These are phyloP conservation scores for Mycena haematopus DNA, from an alignment of 768 basidiomycete species.

Conservation along the genomic window DNA sequence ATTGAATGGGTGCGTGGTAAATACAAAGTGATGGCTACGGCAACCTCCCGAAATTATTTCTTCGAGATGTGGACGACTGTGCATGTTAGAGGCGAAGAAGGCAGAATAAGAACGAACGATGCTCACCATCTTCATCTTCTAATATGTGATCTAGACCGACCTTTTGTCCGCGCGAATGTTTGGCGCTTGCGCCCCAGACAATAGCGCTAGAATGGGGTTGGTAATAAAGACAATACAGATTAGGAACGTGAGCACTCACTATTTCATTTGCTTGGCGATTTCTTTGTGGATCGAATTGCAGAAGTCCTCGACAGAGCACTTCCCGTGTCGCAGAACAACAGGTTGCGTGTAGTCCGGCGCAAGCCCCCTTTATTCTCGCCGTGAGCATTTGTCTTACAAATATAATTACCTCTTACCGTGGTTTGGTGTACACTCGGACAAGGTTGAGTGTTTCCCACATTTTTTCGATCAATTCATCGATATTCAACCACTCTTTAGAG, in stretches of 20 bases:
- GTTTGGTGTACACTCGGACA: conserved; percentile 96
- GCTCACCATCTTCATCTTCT: conserved; percentile 87
- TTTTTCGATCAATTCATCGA: conserved; percentile 90
- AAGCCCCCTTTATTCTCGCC: conserved; percentile 84
- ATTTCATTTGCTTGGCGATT: conserved; percentile 97
- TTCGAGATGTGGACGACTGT: conserved; percentile 60
- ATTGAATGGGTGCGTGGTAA: neutral
- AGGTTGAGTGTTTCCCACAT: conserved; percentile 96
- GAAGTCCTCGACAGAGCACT: conserved; percentile 83
- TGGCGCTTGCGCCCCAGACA: conserved; percentile 98
- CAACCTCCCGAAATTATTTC: conserved; percentile 39
- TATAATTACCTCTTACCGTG: conserved; percentile 41
- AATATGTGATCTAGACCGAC: conserved; percentile 87
- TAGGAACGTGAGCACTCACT: conserved; percentile 56
- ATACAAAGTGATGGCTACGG: conserved; percentile 21
- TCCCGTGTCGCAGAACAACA: conserved; percentile 79
- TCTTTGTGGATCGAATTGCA: conserved; percentile 96
- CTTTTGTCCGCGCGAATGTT: conserved; percentile 96
- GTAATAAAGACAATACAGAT: conserved; percentile 9
- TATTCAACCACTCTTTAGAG: conserved; percentile 93
- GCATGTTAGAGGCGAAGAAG: conserved; percentile 9
- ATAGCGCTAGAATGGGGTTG: conserved; percentile 63
- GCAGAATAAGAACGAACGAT: neutral
- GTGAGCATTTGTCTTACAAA: too few species aligned
- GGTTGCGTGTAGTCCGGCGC: conserved; percentile 91